Percentiles rank a stretch among this genome's conserved stretches.
Conservation (phyloP, 371 early-diverging fungal genomes). For the Syncephalastrum contaminatum region DNA sequence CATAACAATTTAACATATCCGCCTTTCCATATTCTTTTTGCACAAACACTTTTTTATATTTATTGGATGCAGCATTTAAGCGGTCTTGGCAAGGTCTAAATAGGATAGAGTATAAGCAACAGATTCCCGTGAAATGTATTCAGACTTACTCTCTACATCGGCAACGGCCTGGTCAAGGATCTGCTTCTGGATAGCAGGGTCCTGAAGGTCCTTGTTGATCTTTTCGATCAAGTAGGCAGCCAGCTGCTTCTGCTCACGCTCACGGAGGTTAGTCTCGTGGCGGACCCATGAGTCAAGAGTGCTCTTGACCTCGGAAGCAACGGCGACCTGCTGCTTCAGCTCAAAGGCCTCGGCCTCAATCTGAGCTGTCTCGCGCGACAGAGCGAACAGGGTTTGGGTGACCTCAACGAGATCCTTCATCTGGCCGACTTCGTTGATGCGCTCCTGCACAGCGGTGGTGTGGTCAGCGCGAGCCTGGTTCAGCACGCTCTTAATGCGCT, state of each 20-base stretch:
- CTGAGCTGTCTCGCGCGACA: constrained; percentile 92
- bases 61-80: constrained; percentile 8
- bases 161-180: constrained; percentile 57
- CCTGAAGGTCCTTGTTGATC: constrained; percentile 77
- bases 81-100: constrained; percentile 18
- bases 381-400: constrained; percentile 90
- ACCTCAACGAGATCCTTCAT: constrained; percentile 92
- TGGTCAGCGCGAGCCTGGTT: constrained; percentile 88
- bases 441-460: constrained; percentile 85
- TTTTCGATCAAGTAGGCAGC: constrained; percentile 84
- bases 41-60: too few relatives aligned
- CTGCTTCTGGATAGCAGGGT: constrained; percentile 72
- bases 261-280: constrained; percentile 90
- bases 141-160: constrained; percentile 51
- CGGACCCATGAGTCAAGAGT: constrained; percentile 96
- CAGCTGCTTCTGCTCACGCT: constrained; percentile 89
- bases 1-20: too few relatives aligned
- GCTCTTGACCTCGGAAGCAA: constrained; percentile 81
- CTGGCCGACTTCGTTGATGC: constrained; percentile 87
- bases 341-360: constrained; percentile 92
- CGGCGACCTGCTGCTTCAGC: constrained; percentile 88
- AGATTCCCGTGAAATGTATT: neutral
- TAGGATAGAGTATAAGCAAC: neutral
- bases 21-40: too few relatives aligned
- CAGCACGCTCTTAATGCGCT: constrained; percentile 80